phyloP scores from a whole-genome alignment of 2,329 filamentous ascomycete genomes.

The Penicillium rolfsii region DNA sequence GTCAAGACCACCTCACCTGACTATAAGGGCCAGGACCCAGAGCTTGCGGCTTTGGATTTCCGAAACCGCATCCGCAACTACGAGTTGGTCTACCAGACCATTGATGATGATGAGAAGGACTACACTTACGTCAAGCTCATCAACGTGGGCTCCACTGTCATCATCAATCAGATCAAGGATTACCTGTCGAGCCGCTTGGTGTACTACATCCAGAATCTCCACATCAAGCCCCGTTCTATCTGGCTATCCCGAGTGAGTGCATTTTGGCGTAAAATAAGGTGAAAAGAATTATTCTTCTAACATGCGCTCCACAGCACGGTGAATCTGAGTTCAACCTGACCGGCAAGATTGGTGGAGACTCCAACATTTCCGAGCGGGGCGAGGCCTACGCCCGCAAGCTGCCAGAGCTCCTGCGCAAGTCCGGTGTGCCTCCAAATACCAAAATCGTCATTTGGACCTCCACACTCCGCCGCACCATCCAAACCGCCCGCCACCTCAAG shows the following conservation, averaged over 20 bases:
- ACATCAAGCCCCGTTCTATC: slow-evolving; percentile 94
- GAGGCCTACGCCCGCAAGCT: slow-evolving; percentile 84
- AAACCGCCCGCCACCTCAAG: slow-evolving; percentile 82
- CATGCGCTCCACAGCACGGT: slow-evolving; percentile 67
- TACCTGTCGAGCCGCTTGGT: slow-evolving; percentile 95
- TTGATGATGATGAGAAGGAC: slow-evolving; percentile 84
- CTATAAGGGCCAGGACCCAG: slow-evolving; percentile 91
- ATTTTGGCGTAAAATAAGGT: background rate
- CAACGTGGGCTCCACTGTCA: slow-evolving; percentile 91
- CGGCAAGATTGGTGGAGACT: slow-evolving; percentile 91
- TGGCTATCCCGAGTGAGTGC: slow-evolving; percentile 85
- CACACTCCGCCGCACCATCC: slow-evolving; percentile 81
- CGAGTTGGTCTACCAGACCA: slow-evolving; percentile 93
- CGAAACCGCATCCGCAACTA: slow-evolving; percentile 94
- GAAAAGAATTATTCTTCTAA: background rate
- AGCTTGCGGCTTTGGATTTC: slow-evolving; percentile 88
- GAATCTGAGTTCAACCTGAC: slow-evolving; percentile 91
- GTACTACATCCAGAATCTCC: slow-evolving; percentile 97
- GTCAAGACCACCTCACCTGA: slow-evolving; percentile 97
- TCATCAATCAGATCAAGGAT: slow-evolving; percentile 97
- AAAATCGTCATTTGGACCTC: slow-evolving; percentile 76
- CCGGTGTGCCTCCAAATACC: slow-evolving; percentile 71
- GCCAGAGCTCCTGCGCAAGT: slow-evolving; percentile 80
- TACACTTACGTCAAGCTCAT: slow-evolving; percentile 97
- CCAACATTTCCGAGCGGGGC: slow-evolving; percentile 80